Base-by-base conservation (phyloP, 1,139 yeast species). In the Sugiyamaella pinicola region DNA sequence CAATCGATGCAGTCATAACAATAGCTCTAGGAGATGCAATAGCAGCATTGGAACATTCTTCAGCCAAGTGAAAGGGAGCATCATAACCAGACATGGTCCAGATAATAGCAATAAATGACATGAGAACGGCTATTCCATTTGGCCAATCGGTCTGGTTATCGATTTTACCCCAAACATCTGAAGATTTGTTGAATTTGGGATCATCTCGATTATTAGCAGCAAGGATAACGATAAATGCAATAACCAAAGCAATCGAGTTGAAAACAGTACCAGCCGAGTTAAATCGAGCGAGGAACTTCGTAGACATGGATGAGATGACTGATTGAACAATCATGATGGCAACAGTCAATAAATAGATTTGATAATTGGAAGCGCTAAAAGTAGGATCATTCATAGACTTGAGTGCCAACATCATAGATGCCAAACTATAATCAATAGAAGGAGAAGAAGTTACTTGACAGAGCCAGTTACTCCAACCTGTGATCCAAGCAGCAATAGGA, bases 21-120 rank as follows among this genome's bases (percentile, higher is more conserved):
- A 84, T 83, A 31, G 88, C 88, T 55, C 78, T 74, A 15, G 90
- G 89, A 7, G 85, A 82, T 3, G 86, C 83, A 31, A 73, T 70
- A n/a, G 76, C 73, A 8, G 89, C 87, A 65, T 84, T 83, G 41
- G 84, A 72, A 63, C 87, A 82, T 64, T 84, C 89, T 67, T 85
- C 93, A 15, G 87, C 77, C 52, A 85, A 71, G 63, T 85, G 90
- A 74, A 84, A 84, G 0, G 90, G 87, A 18, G 87, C 80, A 65
- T 85, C 91, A 63, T 82, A 84, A 46, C 90, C 90, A 45, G 85
- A 79, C 85, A 84, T 83, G 33, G 86, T 81, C 90, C 90, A 85
- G 63, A 84, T 81, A 49, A 80, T 84, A 24, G 88, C 84, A 63
- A 83, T 70, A 66, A 83, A 84, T 17, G 82, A 74, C 77, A 81